Evolutionary conservation across 495 filamentous ascomycete genomes (phyloP).

Genomic region (Stereocaulon alpinum): DNA sequence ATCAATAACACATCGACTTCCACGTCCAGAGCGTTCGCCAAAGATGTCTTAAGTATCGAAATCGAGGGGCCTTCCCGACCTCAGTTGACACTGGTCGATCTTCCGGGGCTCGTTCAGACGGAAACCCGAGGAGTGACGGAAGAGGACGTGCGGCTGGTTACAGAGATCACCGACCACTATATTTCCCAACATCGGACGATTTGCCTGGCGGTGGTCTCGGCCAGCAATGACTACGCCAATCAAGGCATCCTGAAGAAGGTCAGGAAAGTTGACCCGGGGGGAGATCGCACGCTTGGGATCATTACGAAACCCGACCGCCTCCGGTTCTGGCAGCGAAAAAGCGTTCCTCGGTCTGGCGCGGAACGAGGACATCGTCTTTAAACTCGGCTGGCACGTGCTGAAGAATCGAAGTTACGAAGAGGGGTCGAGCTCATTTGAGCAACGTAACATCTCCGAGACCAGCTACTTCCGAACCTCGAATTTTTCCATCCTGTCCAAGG

Average conservation of each 20-base stretch:
- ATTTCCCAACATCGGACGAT: conserved; percentile 44
- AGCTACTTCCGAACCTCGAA: conserved; percentile 13
- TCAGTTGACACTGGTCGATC: conserved; percentile 56
- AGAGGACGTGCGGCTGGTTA: conserved; percentile 37
- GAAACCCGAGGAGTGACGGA: conserved; percentile 32
- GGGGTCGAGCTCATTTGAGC: conserved; percentile 1
- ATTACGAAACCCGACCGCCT: conserved; percentile 24
- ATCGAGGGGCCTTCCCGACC: conserved; percentile 47
- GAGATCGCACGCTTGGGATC: conserved; percentile 24
- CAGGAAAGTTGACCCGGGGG: conserved; percentile 68
- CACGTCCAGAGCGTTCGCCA: conserved; percentile 37
- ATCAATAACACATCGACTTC: neutral
- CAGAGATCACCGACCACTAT: conserved; percentile 43
- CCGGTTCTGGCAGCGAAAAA: conserved; percentile 28
- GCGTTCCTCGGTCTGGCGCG: conserved; percentile 28
- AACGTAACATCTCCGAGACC: conserved; percentile 30
- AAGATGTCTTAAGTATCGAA: conserved; percentile 54
- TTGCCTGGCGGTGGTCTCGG: conserved; percentile 15
- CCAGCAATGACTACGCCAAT: conserved; percentile 20
- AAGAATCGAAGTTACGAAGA: conserved; percentile 21
- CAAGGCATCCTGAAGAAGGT: conserved; percentile 55
- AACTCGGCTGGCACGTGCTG: conserved; percentile 36
- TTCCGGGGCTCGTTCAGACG: conserved; percentile 48
- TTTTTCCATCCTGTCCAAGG: conserved; percentile 19
- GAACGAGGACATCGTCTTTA: conserved; percentile 32